Base-by-base conservation (phyloP, 176 grass and related monocot species). In the Microstegium vimineum region DNA sequence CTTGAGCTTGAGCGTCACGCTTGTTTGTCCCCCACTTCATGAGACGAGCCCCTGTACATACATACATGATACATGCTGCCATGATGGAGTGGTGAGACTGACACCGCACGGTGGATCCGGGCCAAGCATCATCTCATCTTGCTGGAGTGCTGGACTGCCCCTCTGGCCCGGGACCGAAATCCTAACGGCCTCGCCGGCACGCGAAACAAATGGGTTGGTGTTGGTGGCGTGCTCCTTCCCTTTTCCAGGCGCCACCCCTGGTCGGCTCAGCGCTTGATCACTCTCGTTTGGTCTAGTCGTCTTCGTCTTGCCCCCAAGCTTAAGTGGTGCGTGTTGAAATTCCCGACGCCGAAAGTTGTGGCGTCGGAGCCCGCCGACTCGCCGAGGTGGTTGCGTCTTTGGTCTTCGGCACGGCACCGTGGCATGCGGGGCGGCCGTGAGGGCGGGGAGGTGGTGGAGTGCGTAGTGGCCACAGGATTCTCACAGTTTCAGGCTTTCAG, bases 1-100 rank as follows among this genome's bases (percentile, higher is more conserved):
- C 63, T 52, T 68, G 78, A 11, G 45, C 78, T 56, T n/a, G 20
- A 56, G 51, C 78, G 26, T 26, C 64, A 54, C 31, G 25, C 51
- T 80, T 52, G 4, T 37, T 12, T 80, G 78, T 80, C 45, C 45
- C 47, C 78, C 78, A 69, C 78, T 68, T 69, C 32, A 27, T 18
- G 74, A 62, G 30, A 27, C 11, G 74, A 62, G 30, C 30, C 41
- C 28, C 41, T 35, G 20, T 49, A 12, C 37, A 45, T 8, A 22
- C 75, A 30, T 28, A 10, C 17, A n/a, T n/a, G n/a, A n/a, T 2
- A 17, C n/a, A 27, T 34, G 7, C 60, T 33, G 15, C 22, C 2
- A 82, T 12, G 13, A 68, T 61, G 66, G 47, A 49, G 22, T 27
- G 40, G 47, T 35, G 5, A 20, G 73, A 77, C 26, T 10, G 31